Percentiles rank a stretch among this genome's conserved stretches.
phyloP scores from a whole-genome alignment of 192 early-diverging fungal genomes.

The Podila verticillata region DNA sequence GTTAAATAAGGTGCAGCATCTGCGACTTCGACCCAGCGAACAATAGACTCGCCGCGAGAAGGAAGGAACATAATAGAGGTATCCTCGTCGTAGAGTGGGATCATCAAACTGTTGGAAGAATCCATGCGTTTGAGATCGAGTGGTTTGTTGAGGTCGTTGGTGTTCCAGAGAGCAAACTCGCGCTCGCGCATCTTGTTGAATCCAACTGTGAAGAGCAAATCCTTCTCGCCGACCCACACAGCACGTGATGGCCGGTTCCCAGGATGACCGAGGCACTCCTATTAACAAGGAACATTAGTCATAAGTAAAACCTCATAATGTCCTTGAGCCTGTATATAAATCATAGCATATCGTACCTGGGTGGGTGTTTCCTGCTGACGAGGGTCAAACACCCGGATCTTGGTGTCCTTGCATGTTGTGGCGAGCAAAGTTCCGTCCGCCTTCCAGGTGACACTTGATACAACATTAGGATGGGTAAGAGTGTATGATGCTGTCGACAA shows the following conservation, averaged over 20 bases:
- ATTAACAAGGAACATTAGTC: slow-evolving; percentile 38
- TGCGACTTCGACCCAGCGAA: slow-evolving; percentile 74
- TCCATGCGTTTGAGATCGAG: slow-evolving; percentile 69
- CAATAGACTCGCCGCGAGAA: slow-evolving; percentile 69
- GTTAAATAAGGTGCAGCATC: slow-evolving; percentile 55
- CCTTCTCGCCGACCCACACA: slow-evolving; percentile 74
- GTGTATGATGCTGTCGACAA: slow-evolving; percentile 28
- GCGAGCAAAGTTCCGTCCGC: slow-evolving; percentile 63
- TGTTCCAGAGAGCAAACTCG: slow-evolving; percentile 83
- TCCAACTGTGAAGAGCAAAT: slow-evolving; percentile 76
- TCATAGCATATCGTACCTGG: slow-evolving; percentile 11
- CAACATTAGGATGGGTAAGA: slow-evolving; percentile 42
- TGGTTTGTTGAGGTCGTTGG: slow-evolving; percentile 66
- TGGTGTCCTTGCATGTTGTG: slow-evolving; percentile 63
- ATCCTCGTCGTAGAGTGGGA: slow-evolving; percentile 85
- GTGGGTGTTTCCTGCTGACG: slow-evolving; percentile 42
- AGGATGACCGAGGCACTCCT: slow-evolving; percentile 61
- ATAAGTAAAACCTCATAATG: background rate
- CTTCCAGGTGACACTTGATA: slow-evolving; percentile 72
- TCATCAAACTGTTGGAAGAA: slow-evolving; percentile 72
- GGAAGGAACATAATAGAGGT: slow-evolving; percentile 78
- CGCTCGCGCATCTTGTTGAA: slow-evolving; percentile 73
- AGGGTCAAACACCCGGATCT: slow-evolving; percentile 70
- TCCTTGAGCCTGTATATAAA: background rate
- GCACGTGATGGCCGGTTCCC: slow-evolving; percentile 73